phyloP scores from a whole-genome alignment of 495 filamentous ascomycete genomes.

The Amphirosellinia nigrospora region DNA sequence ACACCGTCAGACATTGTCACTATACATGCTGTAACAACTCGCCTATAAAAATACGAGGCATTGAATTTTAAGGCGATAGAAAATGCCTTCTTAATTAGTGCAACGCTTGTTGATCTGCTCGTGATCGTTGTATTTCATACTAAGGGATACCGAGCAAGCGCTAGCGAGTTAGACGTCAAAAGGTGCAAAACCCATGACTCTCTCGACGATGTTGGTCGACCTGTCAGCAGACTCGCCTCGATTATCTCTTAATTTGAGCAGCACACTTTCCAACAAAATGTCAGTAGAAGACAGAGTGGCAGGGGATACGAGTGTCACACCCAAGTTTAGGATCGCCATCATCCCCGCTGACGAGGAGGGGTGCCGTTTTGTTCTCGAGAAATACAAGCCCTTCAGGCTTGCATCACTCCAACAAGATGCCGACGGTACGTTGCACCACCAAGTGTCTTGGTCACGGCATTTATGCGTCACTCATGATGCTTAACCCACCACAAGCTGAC shows the following conservation, averaged over 20 bases:
- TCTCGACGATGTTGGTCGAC: neutral
- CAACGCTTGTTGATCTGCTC: neutral
- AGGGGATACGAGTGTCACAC: neutral
- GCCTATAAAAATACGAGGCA: neutral
- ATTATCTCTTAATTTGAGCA: neutral
- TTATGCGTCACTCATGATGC: neutral
- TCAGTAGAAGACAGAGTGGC: neutral
- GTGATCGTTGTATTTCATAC: neutral
- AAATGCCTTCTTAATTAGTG: neutral
- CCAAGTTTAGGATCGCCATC: slow-evolving; percentile 21
- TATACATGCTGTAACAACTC: too few relatives aligned
- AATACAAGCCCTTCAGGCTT: slow-evolving; percentile 43
- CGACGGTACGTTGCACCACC: slow-evolving; percentile 27
- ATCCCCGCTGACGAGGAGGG: slow-evolving; percentile 38
- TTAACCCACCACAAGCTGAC: neutral
- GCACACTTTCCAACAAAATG: neutral
- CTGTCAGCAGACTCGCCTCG: slow-evolving; percentile 11
- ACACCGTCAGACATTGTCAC: neutral
- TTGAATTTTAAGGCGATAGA: neutral
- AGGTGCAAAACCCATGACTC: slow-evolving; percentile 3
- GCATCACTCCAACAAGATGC: slow-evolving; percentile 37
- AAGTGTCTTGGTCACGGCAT: neutral
- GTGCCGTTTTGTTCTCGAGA: slow-evolving; percentile 34
- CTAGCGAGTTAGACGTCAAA: neutral
- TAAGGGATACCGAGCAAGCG: neutral